Evolutionary conservation across 441 rosid genomes (phyloP).

Genomic region (Eutrema salsugineum): DNA sequence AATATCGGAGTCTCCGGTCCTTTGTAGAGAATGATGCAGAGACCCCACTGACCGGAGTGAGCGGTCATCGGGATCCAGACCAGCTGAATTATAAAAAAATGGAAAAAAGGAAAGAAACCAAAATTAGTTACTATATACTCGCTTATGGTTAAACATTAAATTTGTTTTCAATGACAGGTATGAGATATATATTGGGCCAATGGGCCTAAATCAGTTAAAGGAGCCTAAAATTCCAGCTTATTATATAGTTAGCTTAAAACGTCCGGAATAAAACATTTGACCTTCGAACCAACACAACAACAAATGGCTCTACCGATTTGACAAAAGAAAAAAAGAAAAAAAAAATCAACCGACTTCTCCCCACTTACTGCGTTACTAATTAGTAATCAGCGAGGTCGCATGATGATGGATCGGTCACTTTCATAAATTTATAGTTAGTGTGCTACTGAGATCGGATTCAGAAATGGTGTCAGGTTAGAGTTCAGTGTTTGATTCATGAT

Average conservation of each 20-base stretch:
- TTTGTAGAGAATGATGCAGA: too few species aligned
- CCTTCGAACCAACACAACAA: neutral
- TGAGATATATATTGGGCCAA: neutral
- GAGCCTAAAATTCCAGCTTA: neutral
- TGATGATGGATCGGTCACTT: neutral
- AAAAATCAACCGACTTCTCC: neutral
- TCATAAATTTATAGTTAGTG: neutral
- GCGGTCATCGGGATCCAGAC: too few species aligned
- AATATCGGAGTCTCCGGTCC: too few species aligned
- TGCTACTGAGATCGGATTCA: neutral
- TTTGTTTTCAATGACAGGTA: neutral
- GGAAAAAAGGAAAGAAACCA: too few species aligned
- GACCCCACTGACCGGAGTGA: too few species aligned
- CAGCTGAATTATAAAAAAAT: too few species aligned
- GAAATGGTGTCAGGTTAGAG: neutral
- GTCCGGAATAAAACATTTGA: neutral
- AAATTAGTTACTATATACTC: too few species aligned
- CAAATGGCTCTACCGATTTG: neutral
- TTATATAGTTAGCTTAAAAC: neutral
- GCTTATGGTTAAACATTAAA: too few species aligned
- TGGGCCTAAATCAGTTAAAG: neutral
- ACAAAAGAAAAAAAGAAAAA: too few species aligned
- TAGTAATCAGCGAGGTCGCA: neutral
- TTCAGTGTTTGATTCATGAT: neutral
- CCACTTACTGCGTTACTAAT: neutral